Evolutionary conservation across 495 filamentous ascomycete species (phyloP).

Genomic region (Aspergillus sclerotioniger): DNA sequence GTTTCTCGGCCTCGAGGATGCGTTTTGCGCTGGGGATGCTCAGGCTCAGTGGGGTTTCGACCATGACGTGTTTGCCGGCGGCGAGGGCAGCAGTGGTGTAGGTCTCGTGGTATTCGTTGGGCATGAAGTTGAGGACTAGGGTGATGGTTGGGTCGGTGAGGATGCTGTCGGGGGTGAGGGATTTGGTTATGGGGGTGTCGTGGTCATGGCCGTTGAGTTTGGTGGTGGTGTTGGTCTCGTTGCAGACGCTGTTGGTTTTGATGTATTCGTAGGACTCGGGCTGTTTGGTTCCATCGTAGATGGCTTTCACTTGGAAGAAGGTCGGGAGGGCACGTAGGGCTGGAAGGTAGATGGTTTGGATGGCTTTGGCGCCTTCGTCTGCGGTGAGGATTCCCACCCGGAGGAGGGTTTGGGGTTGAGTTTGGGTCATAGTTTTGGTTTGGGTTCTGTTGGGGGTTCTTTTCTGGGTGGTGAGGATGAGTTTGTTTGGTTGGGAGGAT

Average conservation of each 20-base stretch:
- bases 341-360: conserved; percentile 52
- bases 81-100: conserved; percentile 49
- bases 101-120: conserved; percentile 50
- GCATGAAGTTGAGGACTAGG: conserved; percentile 51
- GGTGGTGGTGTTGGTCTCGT: conserved; percentile 13
- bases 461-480: background rate
- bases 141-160: conserved; percentile 34
- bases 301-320: conserved; percentile 35
- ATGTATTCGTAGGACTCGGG: background rate
- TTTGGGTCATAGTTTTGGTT: conserved; percentile 1
- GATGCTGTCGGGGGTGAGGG: conserved; percentile 12
- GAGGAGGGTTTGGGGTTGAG: conserved; percentile 13
- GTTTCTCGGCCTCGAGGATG: conserved; percentile 40
- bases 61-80: conserved; percentile 52
- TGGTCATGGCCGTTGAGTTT: conserved; percentile 2
- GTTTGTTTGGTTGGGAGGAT: background rate
- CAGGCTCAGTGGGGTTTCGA: conserved; percentile 54
- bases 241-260: conserved; percentile 1
- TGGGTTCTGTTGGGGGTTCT: background rate
- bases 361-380: conserved; percentile 33
- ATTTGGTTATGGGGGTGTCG: conserved; percentile 4
- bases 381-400: conserved; percentile 49
- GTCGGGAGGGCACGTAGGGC: conserved; percentile 39
- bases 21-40: conserved; percentile 36
- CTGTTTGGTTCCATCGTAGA: conserved; percentile 41